A percentile compares a stretch with the other conserved stretches of the same genome.
Evolutionary conservation across 441 rosid species (phyloP).

Genomic region (Eutrema salsugineum): DNA sequence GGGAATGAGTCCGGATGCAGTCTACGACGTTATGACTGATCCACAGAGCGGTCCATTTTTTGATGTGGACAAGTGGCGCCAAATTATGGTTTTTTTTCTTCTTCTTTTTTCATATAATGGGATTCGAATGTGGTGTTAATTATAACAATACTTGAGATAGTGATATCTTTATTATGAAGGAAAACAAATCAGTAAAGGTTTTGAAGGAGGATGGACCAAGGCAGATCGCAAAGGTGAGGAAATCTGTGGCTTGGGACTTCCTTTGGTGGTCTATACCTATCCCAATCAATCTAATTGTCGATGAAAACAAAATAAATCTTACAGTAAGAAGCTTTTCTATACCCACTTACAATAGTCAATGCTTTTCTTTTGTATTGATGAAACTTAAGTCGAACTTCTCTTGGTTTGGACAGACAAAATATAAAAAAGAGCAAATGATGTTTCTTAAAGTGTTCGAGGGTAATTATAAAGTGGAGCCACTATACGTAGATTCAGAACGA

Average conservation of each 20-base stretch:
- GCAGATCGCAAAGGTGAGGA: constrained; percentile 65
- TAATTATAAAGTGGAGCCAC: background rate
- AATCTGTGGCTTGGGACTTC: constrained; percentile 67
- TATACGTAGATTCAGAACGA: constrained; percentile 18
- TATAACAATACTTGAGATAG: background rate
- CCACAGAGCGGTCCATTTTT: background rate
- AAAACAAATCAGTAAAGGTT: constrained; percentile 53
- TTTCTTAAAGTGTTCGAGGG: constrained; percentile 46
- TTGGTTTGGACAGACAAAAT: constrained; percentile 54
- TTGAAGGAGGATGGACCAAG: constrained; percentile 62
- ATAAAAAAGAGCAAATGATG: constrained; percentile 59
- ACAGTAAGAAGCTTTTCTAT: constrained; percentile 40
- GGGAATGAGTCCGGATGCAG: constrained; percentile 60
- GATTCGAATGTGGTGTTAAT: background rate
- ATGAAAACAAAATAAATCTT: constrained; percentile 56
- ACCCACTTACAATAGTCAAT: too few relatives aligned
- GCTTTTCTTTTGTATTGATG: background rate
- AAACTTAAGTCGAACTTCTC: background rate
- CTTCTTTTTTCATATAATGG: too few relatives aligned
- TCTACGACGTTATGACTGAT: constrained; percentile 32
- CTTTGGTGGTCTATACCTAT: constrained; percentile 85
- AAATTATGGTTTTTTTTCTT: constrained; percentile 24
- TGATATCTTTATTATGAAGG: constrained; percentile 34
- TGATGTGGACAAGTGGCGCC: constrained; percentile 25
- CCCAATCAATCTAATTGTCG: constrained; percentile 58